These are phyloP conservation scores for Cutaneotrichosporon dermatis DNA, from an alignment of 1,284 basidiomycete species.

Conservation along the genomic window DNA sequence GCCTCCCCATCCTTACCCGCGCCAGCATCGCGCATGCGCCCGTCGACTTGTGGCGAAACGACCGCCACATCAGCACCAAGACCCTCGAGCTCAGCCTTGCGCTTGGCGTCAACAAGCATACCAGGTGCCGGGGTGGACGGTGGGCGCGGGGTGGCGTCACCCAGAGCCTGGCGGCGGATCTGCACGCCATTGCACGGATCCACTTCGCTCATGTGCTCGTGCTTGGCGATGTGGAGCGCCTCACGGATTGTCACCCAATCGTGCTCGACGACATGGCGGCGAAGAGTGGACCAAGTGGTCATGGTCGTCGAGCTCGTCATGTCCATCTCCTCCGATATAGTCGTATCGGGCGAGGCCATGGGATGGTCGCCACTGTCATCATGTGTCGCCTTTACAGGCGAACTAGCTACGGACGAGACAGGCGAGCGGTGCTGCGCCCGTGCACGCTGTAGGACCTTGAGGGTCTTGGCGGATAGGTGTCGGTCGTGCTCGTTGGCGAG, in stretches of 20 bases:
- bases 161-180: conserved; percentile 32
- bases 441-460: conserved; percentile 31
- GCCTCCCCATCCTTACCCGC: background rate
- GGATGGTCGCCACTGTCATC: background rate
- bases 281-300: conserved; percentile 1
- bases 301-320: background rate
- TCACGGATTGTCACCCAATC: conserved; percentile 55
- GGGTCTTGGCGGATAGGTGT: conserved; percentile 30
- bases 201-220: conserved; percentile 72
- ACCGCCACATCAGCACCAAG: conserved; percentile 58
- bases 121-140: conserved; percentile 2
- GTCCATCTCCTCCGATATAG: too few species aligned
- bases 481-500: conserved; percentile 35
- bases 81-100: conserved; percentile 35
- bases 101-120: conserved; percentile 31
- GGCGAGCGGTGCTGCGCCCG: conserved; percentile 24
- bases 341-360: too few species aligned
- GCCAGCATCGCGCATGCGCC: conserved; percentile 62
- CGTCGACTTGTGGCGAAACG: conserved; percentile 67
- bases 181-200: conserved; percentile 64
- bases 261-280: conserved; percentile 51
- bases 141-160: background rate
- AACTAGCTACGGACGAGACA: background rate
- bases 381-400: background rate
- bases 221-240: conserved; percentile 58